phyloP scores from a whole-genome alignment of 2,329 filamentous ascomycete genomes.

The Xylaria digitata region DNA sequence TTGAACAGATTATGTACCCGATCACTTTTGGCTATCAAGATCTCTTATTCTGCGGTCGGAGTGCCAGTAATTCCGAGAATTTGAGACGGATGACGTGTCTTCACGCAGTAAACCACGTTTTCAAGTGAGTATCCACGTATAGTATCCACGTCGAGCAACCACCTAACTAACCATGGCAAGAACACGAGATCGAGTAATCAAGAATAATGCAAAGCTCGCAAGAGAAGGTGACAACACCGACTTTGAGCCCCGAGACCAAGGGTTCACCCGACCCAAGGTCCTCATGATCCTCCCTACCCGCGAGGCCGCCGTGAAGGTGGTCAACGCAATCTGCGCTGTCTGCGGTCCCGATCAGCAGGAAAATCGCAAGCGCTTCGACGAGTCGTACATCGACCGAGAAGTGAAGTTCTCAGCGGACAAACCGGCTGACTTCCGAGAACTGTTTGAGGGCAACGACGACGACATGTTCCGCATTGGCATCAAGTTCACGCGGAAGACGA shows the following conservation, averaged over 20 bases:
- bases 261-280: constrained; percentile 94
- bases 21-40: constrained; percentile 86
- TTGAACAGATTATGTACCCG: constrained; percentile 74
- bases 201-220: constrained; percentile 85
- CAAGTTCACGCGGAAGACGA: constrained; percentile 94
- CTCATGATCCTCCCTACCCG: constrained; percentile 90
- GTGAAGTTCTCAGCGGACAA: constrained; percentile 77
- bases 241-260: constrained; percentile 87
- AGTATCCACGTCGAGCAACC: neutral
- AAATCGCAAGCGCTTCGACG: constrained; percentile 91
- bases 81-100: constrained; percentile 80
- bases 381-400: constrained; percentile 78
- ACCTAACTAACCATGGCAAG: constrained; percentile 50
- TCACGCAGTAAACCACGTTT: constrained; percentile 90
- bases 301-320: constrained; percentile 81
- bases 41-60: constrained; percentile 79
- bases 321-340: constrained; percentile 80
- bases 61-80: constrained; percentile 72
- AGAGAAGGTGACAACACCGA: constrained; percentile 72
- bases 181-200: constrained; percentile 89
- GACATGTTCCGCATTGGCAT: constrained; percentile 97
- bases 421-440: constrained; percentile 85
- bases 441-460: constrained; percentile 95
- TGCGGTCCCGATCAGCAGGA: constrained; percentile 91
- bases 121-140: constrained; percentile 70